phyloP scores from a whole-genome alignment of 139 green algal genomes.

The Medakamo hakoo region DNA sequence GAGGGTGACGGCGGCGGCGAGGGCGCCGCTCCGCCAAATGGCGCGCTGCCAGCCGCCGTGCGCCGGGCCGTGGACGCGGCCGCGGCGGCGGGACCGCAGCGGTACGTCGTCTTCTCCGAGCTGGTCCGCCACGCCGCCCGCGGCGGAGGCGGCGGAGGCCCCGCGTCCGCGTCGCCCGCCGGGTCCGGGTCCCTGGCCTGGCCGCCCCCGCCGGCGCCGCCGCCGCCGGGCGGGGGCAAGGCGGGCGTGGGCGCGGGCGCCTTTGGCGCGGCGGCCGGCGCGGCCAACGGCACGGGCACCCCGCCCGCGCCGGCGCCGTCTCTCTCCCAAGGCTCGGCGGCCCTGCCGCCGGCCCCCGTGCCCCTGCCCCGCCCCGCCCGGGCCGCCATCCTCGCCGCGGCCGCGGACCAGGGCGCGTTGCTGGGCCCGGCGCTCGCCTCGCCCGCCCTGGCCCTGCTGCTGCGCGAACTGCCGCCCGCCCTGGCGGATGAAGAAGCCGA shows the following conservation, averaged over 20 bases:
- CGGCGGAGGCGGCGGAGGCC: neutral
- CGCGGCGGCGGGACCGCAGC: conserved; percentile 25
- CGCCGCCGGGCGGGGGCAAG: too few relatives aligned
- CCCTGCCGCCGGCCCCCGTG: too few relatives aligned
- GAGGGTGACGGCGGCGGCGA: too few relatives aligned
- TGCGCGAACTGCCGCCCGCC: conserved; percentile 18
- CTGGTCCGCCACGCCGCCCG: conserved; percentile 19
- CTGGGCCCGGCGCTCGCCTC: conserved; percentile 14
- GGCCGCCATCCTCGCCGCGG: conserved; percentile 9
- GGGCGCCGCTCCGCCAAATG: too few relatives aligned
- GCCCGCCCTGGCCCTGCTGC: conserved; percentile 16
- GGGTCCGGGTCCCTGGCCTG: too few relatives aligned
- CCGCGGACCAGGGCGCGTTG: conserved; percentile 5
- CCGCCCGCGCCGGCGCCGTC: too few relatives aligned
- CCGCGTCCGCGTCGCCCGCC: too few relatives aligned
- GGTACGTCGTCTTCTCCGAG: conserved; percentile 22
- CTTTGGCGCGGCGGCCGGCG: neutral
- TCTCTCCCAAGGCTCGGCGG: too few relatives aligned
- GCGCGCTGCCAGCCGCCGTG: conserved; percentile 6
- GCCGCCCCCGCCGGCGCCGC: too few relatives aligned
- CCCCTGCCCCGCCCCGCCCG: conserved; percentile 4
- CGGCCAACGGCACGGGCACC: too few relatives aligned
- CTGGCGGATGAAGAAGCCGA: conserved; percentile 1
- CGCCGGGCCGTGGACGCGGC: conserved; percentile 9
- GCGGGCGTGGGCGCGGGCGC: neutral